These are phyloP conservation scores for Cardamine resedifolia DNA, from an alignment of 345 rosid genomes.

Conservation along the genomic window DNA sequence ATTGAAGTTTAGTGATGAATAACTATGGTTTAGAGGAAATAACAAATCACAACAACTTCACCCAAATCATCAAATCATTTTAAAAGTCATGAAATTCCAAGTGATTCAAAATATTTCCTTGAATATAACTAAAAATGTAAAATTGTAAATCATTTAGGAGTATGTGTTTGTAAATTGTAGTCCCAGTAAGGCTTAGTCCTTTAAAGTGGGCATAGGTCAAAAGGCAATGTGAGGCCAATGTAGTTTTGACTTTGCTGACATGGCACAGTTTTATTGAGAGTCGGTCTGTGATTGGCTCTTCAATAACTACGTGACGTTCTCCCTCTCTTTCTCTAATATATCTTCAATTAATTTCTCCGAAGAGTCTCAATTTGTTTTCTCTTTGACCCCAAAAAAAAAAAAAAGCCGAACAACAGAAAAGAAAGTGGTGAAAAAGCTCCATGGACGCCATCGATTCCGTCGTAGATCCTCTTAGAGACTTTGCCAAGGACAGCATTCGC, in stretches of 20 bases:
- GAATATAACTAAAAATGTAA: too few species aligned
- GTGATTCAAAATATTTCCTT: not conserved
- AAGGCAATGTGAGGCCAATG: not conserved
- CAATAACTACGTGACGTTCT: conserved; percentile 29
- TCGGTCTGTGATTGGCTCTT: conserved; percentile 34
- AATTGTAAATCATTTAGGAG: not conserved
- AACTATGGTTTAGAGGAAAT: not conserved
- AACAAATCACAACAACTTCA: not conserved
- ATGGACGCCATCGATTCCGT: conserved; percentile 81
- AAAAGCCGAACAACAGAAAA: not conserved
- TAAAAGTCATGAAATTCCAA: not conserved
- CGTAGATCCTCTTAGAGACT: conserved; percentile 74
- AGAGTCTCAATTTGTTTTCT: conserved; percentile 1
- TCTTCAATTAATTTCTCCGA: not conserved
- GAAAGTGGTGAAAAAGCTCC: not conserved
- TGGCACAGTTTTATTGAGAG: not conserved
- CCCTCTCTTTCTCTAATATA: not conserved
- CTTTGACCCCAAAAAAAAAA: not conserved
- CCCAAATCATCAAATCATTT: too few species aligned
- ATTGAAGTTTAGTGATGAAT: too few species aligned
- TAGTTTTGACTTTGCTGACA: conserved; percentile 27
- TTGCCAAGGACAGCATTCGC: conserved; percentile 73
- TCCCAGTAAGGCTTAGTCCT: too few species aligned
- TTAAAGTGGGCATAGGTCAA: too few species aligned
- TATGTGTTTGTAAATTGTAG: too few species aligned